Percentiles rank a stretch among this genome's conserved stretches.
Conservation (phyloP, 805 yeast genomes). For the Lipomyces oligophaga region DNA sequence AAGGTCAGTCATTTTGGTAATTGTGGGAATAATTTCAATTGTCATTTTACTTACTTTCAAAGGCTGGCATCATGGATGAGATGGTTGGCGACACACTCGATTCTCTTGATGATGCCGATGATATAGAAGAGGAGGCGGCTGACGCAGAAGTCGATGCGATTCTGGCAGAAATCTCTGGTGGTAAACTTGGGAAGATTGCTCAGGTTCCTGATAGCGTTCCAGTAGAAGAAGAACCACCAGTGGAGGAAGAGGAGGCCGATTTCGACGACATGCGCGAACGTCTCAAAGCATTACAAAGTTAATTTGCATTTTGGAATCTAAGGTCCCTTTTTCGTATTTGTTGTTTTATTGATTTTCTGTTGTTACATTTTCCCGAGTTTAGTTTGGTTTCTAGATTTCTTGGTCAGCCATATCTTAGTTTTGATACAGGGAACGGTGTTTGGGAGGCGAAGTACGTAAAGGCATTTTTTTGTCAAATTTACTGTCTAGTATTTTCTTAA, state of each 20-base stretch:
- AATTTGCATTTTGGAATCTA: too few relatives aligned
- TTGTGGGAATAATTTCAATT: neutral
- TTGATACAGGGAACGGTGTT: too few relatives aligned
- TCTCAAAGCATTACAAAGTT: slow-evolving; percentile 73
- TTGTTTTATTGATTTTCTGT: neutral
- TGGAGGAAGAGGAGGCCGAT: slow-evolving; percentile 63
- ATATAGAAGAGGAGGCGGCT: slow-evolving; percentile 59
- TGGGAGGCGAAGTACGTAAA: too few relatives aligned
- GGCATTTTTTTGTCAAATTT: too few relatives aligned
- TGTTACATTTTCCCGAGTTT: too few relatives aligned
- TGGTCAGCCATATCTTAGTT: too few relatives aligned
- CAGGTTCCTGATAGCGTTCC: slow-evolving; percentile 36
- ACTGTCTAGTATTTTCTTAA: too few relatives aligned
- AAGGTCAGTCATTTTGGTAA: slow-evolving; percentile 12
- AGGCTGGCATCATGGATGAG: slow-evolving; percentile 70
- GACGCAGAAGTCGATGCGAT: slow-evolving; percentile 63
- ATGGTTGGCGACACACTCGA: slow-evolving; percentile 93
- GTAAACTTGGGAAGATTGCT: slow-evolving; percentile 42
- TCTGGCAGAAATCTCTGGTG: slow-evolving; percentile 45
- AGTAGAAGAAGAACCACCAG: slow-evolving; percentile 42
- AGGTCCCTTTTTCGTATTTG: too few relatives aligned
- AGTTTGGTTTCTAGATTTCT: too few relatives aligned
- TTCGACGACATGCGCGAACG: slow-evolving; percentile 86
- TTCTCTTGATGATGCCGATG: slow-evolving; percentile 56
- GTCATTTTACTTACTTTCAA: neutral